Percentiles rank a stretch among this genome's conserved stretches.
phyloP scores from a whole-genome alignment of 1,284 basidiomycete species.

The Ceratobasidium sp. region DNA sequence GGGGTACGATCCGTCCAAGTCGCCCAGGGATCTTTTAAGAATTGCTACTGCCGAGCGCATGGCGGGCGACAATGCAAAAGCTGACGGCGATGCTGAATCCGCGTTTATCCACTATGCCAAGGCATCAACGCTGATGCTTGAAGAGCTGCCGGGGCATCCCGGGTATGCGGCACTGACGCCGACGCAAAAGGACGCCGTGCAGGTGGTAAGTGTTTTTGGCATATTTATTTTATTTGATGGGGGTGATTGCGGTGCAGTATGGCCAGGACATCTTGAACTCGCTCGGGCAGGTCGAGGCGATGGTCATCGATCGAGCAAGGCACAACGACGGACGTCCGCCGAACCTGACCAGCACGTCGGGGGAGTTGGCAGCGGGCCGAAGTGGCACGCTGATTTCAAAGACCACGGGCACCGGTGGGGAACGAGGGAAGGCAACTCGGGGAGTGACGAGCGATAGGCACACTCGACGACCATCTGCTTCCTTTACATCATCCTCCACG shows the following conservation, averaged over 20 bases:
- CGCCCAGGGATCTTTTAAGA: constrained; percentile 48
- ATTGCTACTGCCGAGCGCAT: constrained; percentile 50
- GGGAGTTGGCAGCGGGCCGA: constrained; percentile 79
- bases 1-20: constrained; percentile 43
- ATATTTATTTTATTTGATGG: constrained; percentile 8
- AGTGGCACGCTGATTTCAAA: constrained; percentile 64
- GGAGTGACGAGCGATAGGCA: constrained; percentile 45
- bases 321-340: too few species aligned
- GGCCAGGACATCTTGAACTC: too few species aligned
- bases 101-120: constrained; percentile 65
- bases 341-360: too few species aligned
- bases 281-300: too few species aligned
- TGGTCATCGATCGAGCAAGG: too few species aligned
- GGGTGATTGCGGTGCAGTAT: too few species aligned
- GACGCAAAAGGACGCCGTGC: constrained; percentile 53
- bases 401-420: constrained; percentile 48
- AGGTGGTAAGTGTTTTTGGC: constrained; percentile 53
- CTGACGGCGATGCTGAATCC: constrained; percentile 59
- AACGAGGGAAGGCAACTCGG: constrained; percentile 45
- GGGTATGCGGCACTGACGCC: constrained; percentile 51
- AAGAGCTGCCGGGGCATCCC: constrained; percentile 63
- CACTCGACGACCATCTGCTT: constrained; percentile 40
- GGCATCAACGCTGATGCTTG: constrained; percentile 67
- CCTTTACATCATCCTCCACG: constrained; percentile 67
- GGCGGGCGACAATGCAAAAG: constrained; percentile 53